A percentile compares a stretch with the other conserved stretches of the same genome.
Evolutionary conservation across 73 alveolate genomes (phyloP).

Genomic region (Diophrys appendiculata): DNA sequence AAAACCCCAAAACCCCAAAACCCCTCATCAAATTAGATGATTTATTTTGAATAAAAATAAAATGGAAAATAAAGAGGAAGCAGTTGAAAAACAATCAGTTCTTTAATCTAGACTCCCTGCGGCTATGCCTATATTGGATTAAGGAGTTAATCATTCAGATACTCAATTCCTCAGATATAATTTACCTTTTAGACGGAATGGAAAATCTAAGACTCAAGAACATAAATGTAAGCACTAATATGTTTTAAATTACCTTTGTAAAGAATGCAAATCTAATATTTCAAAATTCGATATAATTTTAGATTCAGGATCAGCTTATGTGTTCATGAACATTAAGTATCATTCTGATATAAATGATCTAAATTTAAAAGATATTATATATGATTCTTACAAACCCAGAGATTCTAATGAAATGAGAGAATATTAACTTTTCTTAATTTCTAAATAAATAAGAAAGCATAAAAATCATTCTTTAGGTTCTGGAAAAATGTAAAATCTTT

Average conservation of each 20-base stretch:
- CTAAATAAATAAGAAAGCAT: conserved; percentile 23
- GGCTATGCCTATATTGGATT: neutral
- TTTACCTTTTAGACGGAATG: neutral
- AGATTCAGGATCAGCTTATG: neutral
- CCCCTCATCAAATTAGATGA: neutral
- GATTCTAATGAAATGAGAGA: conserved; percentile 40
- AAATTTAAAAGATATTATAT: neutral
- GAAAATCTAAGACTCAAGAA: neutral
- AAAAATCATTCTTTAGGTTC: neutral
- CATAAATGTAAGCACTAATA: neutral
- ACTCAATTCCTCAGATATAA: neutral
- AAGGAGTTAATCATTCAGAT: neutral
- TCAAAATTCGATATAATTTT: conserved; percentile 3
- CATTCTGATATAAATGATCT: neutral
- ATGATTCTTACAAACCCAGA: conserved; percentile 31
- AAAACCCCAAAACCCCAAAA: neutral
- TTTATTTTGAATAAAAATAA: no score
- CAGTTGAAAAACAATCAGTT: neutral
- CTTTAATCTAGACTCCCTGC: neutral
- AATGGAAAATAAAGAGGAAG: neutral
- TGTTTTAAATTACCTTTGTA: neutral
- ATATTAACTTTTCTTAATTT: conserved; percentile 25
- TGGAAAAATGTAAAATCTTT: neutral
- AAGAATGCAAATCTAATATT: neutral
- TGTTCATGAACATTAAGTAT: conserved; percentile 1